Base-by-base conservation (phyloP, 1,139 yeast genomes). In the Debaryomycetaceae sp. region DNA sequence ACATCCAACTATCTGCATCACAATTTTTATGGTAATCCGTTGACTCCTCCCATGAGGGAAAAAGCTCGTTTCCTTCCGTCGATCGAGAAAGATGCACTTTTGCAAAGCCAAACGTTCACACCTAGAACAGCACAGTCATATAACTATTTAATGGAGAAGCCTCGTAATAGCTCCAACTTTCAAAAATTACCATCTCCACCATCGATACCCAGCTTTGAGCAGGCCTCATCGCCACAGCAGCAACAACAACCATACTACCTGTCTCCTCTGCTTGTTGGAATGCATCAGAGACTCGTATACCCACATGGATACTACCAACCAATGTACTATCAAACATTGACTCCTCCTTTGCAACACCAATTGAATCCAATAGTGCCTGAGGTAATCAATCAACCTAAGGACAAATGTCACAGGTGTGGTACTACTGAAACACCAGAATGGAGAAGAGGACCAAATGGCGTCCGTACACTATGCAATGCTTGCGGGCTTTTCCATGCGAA, bases 371-470 rank as follows among this genome's bases (percentile, higher is more conserved):
- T 44, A 6, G 36, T 32, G 2, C 70, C 72, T 1, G 72, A 65
- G 47, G 63, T 67, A 14, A 61, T 66, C 29, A 63, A 65, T 41
- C 66, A 66, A 44, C 70, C 70, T 8, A 54, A 57, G 28, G 66
- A 68, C 44, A 64, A 61, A 48, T 63, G 68, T 44, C 67, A 63
- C 37, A 50, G 68, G 47, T 88, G 96, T 59, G 86, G 84, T 16
- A 81, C 86, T n/a, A 75, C 78, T 3, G 87, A 83, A 45, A 87
- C 96, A 1, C 95, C 96, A 1, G 96, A 88, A 63, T 88, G 96
- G 96, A 71, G 96, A 49, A 73, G 89, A 41, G 96, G 96, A 0
- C 96, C 96, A 2, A 78, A 80, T 45, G 96, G 96, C 0, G 85
- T 84, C 11, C 70, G 94, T 38, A 86, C 95, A 0, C 67, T 88